Conservation (phyloP, 768 basidiomycete genomes). For the Leccinum longicurvipes region DNA sequence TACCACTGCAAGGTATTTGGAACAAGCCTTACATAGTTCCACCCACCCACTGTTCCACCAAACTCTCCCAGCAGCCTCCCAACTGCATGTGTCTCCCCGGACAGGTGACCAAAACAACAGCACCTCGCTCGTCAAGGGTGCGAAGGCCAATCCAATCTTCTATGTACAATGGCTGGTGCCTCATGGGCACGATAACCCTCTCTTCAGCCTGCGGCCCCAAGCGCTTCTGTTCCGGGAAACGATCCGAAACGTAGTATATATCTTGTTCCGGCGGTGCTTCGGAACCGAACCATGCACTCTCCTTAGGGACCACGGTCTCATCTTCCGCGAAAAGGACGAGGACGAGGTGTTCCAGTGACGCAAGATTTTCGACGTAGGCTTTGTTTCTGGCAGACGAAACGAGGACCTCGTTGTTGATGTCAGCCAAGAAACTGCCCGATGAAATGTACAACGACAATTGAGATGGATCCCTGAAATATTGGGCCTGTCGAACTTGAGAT, state of each 20-base stretch:
- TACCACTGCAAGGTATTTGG: neutral
- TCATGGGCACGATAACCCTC: constrained; percentile 63
- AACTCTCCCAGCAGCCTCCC: constrained; percentile 54
- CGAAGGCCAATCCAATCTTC: constrained; percentile 84
- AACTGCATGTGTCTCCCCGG: constrained; percentile 78
- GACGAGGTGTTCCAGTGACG: constrained; percentile 61
- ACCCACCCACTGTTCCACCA: constrained; percentile 46
- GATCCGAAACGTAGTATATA: neutral
- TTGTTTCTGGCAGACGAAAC: constrained; percentile 47
- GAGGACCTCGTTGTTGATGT: constrained; percentile 73
- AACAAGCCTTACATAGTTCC: neutral
- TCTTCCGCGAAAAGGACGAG: constrained; percentile 74
- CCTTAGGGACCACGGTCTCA: constrained; percentile 77
- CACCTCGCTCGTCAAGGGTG: constrained; percentile 62
- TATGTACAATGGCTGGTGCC: constrained; percentile 62
- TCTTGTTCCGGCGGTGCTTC: constrained; percentile 45
- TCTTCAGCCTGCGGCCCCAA: constrained; percentile 11
- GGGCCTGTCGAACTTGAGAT: constrained; percentile 49
- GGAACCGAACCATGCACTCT: constrained; percentile 84
- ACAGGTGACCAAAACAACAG: constrained; percentile 58
- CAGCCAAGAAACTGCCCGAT: constrained; percentile 63
- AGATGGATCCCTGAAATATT: constrained; percentile 78
- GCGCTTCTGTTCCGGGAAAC: constrained; percentile 11
- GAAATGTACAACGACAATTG: constrained; percentile 56
- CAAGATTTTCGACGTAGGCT: constrained; percentile 60